Evolutionary conservation across 768 basidiomycete species (phyloP).

Genomic region (Cystobasidiopsis lactophilus): DNA sequence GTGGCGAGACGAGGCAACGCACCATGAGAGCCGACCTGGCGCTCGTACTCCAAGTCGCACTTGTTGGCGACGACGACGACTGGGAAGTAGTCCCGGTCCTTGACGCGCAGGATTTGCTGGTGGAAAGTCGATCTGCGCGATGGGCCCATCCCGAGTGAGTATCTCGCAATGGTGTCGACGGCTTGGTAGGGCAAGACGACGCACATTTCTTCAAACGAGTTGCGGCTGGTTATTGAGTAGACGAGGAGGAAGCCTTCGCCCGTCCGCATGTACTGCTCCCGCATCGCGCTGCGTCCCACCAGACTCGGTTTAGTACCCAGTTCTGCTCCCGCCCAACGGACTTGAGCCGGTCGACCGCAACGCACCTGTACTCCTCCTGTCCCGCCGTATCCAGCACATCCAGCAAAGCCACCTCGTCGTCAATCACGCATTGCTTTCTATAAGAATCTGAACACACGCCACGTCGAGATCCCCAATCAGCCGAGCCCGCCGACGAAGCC

Average conservation of each 20-base stretch:
- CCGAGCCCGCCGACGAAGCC: not conserved
- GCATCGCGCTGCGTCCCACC: slow-evolving; percentile 96
- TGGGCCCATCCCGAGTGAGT: no score
- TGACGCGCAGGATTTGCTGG: slow-evolving; percentile 27
- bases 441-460: slow-evolving; percentile 49
- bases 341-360: slow-evolving; percentile 12
- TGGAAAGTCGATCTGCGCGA: slow-evolving; percentile 22
- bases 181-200: not conserved
- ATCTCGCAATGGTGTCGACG: no score
- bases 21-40: slow-evolving; percentile 58
- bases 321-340: not conserved
- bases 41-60: slow-evolving; percentile 26
- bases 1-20: slow-evolving; percentile 17
- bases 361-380: slow-evolving; percentile 82
- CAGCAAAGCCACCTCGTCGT: slow-evolving; percentile 30
- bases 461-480: slow-evolving; percentile 1
- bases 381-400: slow-evolving; percentile 34
- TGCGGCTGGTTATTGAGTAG: slow-evolving; percentile 30
- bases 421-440: slow-evolving; percentile 38
- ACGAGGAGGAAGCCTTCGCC: slow-evolving; percentile 33
- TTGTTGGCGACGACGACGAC: slow-evolving; percentile 32
- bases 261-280: slow-evolving; percentile 96
- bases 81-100: slow-evolving; percentile 29
- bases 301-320: not conserved
- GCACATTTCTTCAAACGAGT: slow-evolving; percentile 30